phyloP scores from a whole-genome alignment of 768 basidiomycete species.

The Kwoniella heveanensis region DNA sequence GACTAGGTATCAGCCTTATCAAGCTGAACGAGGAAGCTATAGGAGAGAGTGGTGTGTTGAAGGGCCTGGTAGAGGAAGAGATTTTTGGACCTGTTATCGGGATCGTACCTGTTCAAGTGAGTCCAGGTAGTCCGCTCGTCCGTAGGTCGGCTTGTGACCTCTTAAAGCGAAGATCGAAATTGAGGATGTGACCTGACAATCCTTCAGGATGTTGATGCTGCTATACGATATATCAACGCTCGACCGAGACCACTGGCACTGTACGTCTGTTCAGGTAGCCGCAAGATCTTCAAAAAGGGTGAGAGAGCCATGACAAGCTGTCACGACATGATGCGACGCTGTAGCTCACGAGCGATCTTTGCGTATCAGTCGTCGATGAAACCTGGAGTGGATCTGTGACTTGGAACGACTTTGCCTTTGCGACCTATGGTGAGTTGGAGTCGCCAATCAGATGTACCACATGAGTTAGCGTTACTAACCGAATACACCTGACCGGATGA shows the following conservation, averaged over 20 bases:
- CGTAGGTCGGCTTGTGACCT: neutral
- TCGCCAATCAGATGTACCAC: too few species aligned
- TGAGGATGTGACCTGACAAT: neutral
- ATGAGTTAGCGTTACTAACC: too few species aligned
- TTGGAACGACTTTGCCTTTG: constrained; percentile 53
- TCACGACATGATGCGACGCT: neutral
- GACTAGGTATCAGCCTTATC: constrained; percentile 53
- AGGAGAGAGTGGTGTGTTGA: constrained; percentile 28
- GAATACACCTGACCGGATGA: too few species aligned
- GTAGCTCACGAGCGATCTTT: neutral
- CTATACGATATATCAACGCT: constrained; percentile 51
- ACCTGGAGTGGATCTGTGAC: constrained; percentile 50
- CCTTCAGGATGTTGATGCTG: constrained; percentile 47
- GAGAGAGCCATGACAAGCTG: constrained; percentile 9
- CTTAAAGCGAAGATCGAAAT: neutral
- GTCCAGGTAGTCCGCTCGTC: constrained; percentile 10
- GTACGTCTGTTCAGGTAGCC: constrained; percentile 49
- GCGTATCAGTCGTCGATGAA: constrained; percentile 40
- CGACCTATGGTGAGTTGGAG: constrained; percentile 38
- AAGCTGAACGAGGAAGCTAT: constrained; percentile 30
- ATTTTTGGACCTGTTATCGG: constrained; percentile 56
- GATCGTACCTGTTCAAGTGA: constrained; percentile 52
- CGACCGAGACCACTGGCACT: constrained; percentile 50
- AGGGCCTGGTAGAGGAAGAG: constrained; percentile 48
- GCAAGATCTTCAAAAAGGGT: constrained; percentile 48